These are phyloP conservation scores for Hericium coralloides DNA, from an alignment of 768 basidiomycete species.

Conservation along the genomic window DNA sequence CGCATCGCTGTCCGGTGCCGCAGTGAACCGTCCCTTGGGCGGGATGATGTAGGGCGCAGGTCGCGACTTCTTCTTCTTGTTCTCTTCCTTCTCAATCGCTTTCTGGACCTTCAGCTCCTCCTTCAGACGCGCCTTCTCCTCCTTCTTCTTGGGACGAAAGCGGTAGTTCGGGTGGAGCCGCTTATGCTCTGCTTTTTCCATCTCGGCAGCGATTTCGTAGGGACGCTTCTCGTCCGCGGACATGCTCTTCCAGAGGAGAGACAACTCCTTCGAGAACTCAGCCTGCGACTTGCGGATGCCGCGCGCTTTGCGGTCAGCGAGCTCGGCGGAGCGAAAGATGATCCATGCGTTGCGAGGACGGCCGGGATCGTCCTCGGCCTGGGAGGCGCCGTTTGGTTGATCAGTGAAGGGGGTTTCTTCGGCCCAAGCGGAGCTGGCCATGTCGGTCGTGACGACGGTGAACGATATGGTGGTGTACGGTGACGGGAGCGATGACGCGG, in stretches of 20 bases:
- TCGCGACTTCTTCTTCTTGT: background rate
- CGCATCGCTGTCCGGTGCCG: background rate
- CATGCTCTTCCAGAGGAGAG: conserved; percentile 32
- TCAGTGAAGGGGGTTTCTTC: background rate
- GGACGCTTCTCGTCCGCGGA: conserved; percentile 21
- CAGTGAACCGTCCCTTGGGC: background rate
- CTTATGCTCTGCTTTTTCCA: conserved; percentile 10
- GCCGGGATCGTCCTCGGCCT: conserved; percentile 14
- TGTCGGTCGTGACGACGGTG: background rate
- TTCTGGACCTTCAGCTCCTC: conserved; percentile 8
- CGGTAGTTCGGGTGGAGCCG: conserved; percentile 12
- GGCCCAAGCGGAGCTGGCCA: background rate
- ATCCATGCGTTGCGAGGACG: conserved; percentile 45
- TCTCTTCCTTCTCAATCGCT: conserved; percentile 6
- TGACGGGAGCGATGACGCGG: background rate
- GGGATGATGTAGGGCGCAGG: background rate
- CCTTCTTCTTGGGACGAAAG: conserved; percentile 12
- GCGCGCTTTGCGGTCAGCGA: conserved; percentile 23
- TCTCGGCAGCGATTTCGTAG: conserved; percentile 9
- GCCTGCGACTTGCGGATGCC: conserved; percentile 25
- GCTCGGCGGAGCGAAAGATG: conserved; percentile 37
- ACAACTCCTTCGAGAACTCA: conserved; percentile 34
- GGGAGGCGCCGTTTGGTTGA: background rate
- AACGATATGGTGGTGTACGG: background rate
- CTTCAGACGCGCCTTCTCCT: conserved; percentile 10